These are phyloP conservation scores for Osmanthus fragrans DNA, from an alignment of 257 asterid genomes.

Conservation along the genomic window DNA sequence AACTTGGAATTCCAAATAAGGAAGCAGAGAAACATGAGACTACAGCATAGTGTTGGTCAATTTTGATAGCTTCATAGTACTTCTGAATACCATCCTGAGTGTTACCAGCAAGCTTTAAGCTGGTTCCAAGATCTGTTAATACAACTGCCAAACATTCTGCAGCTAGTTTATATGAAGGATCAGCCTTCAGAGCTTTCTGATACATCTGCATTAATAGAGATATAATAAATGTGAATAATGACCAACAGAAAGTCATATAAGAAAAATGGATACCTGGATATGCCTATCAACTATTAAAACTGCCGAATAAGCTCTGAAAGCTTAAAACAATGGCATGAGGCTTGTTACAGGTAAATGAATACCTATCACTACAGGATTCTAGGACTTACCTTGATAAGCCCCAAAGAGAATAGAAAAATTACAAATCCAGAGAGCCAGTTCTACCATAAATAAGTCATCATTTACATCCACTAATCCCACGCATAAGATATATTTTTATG, in stretches of 20 bases:
- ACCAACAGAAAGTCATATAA: constrained; percentile 6
- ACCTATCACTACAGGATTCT: constrained; percentile 6
- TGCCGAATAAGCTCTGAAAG: constrained; percentile 8
- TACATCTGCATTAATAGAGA: constrained; percentile 70
- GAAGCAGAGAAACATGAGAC: constrained; percentile 32
- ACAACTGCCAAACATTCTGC: constrained; percentile 95
- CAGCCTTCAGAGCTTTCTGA: constrained; percentile 85
- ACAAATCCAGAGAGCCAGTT: background rate
- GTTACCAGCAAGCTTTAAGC: constrained; percentile 97
- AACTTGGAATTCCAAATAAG: constrained; percentile 5
- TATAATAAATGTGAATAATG: constrained; percentile 7
- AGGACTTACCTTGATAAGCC: constrained; percentile 18
- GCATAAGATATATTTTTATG: constrained; percentile 1
- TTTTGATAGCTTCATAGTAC: constrained; percentile 91
- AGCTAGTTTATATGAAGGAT: constrained; percentile 83
- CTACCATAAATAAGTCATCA: background rate
- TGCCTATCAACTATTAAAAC: background rate
- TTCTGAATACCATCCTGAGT: constrained; percentile 95
- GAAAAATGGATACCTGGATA: background rate
- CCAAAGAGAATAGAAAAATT: background rate
- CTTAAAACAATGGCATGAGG: constrained; percentile 6
- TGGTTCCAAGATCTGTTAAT: constrained; percentile 95
- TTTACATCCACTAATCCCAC: constrained; percentile 3
- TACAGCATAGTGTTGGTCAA: constrained; percentile 94
- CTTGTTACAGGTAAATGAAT: constrained; percentile 10